phyloP scores from a whole-genome alignment of 2,329 filamentous ascomycete genomes.

The Epichloe hybrida region DNA sequence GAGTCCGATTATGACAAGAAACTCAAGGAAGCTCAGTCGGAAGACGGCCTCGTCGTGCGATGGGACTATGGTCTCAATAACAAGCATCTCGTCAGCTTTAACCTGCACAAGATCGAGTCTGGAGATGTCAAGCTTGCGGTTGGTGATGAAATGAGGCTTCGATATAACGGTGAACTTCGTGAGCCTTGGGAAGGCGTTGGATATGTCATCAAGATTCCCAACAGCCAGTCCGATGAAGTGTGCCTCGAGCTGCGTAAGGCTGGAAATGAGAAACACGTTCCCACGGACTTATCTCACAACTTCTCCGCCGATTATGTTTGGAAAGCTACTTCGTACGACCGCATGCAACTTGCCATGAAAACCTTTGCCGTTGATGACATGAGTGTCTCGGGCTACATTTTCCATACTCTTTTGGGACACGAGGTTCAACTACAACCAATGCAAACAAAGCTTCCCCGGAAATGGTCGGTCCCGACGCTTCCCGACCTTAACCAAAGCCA shows the following conservation, averaged over 20 bases:
- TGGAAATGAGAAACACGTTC: constrained; percentile 89
- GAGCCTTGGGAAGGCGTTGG: constrained; percentile 93
- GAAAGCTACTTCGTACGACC: constrained; percentile 98
- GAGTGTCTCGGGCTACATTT: constrained; percentile 97
- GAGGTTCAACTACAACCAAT: constrained; percentile 89
- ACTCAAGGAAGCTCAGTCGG: constrained; percentile 93
- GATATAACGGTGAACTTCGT: constrained; percentile 88
- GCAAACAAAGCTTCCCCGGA: constrained; percentile 91
- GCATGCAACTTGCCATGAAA: constrained; percentile 99
- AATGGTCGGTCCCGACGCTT: constrained; percentile 88
- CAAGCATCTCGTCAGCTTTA: constrained; percentile 91
- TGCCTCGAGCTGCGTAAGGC: constrained; percentile 88
- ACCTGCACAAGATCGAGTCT: constrained; percentile 90
- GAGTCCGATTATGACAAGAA: constrained; percentile 99
- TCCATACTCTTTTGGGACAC: constrained; percentile 89
- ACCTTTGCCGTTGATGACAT: constrained; percentile 96
- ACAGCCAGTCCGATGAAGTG: constrained; percentile 97
- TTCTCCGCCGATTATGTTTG: constrained; percentile 98
- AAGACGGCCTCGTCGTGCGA: constrained; percentile 84
- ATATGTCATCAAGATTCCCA: constrained; percentile 98
- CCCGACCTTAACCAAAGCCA: constrained; percentile 93
- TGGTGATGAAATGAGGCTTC: constrained; percentile 94
- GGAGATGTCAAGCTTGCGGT: constrained; percentile 97
- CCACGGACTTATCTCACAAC: constrained; percentile 91
- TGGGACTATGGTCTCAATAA: constrained; percentile 96